Conservation (phyloP, 768 basidiomycete species). For the Tubosaeta sp. region DNA sequence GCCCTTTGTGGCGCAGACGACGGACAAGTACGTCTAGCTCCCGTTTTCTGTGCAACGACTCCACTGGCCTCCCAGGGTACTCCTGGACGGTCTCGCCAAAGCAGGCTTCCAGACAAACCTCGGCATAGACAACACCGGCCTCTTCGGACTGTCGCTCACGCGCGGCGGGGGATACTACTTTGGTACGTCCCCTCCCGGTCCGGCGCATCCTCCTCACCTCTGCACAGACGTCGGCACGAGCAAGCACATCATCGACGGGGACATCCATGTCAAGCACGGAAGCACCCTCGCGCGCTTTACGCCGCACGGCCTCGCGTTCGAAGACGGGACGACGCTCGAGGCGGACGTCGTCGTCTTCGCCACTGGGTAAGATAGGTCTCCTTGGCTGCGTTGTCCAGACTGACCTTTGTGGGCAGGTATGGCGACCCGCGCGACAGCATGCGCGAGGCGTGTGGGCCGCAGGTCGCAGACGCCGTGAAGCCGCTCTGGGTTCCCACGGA, state of each 20-base stretch:
- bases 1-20: slow-evolving; percentile 17
- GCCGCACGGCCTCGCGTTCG: slow-evolving; percentile 26
- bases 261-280: slow-evolving; percentile 50
- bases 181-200: slow-evolving; percentile 17
- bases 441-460: slow-evolving; percentile 42
- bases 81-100: slow-evolving; percentile 34
- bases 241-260: slow-evolving; percentile 41
- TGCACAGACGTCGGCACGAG: slow-evolving; percentile 37
- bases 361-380: slow-evolving; percentile 23
- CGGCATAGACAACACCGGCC: slow-evolving; percentile 33
- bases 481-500: slow-evolving; percentile 58
- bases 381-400: too few relatives aligned
- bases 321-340: slow-evolving; percentile 27
- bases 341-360: slow-evolving; percentile 33
- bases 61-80: slow-evolving; percentile 20
- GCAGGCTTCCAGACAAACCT: slow-evolving; percentile 37
- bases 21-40: slow-evolving; percentile 21
- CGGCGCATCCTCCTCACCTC: background rate
- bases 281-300: slow-evolving; percentile 30
- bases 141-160: slow-evolving; percentile 23
- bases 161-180: slow-evolving; percentile 41
- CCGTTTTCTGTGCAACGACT: too few relatives aligned
- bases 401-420: slow-evolving; percentile 41
- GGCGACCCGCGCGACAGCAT: slow-evolving; percentile 41
- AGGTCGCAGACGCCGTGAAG: slow-evolving; percentile 42